Percentiles rank a stretch among this genome's conserved stretches.
Conservation (phyloP, 2,329 filamentous ascomycete genomes). For the Trichoderma sp. region DNA sequence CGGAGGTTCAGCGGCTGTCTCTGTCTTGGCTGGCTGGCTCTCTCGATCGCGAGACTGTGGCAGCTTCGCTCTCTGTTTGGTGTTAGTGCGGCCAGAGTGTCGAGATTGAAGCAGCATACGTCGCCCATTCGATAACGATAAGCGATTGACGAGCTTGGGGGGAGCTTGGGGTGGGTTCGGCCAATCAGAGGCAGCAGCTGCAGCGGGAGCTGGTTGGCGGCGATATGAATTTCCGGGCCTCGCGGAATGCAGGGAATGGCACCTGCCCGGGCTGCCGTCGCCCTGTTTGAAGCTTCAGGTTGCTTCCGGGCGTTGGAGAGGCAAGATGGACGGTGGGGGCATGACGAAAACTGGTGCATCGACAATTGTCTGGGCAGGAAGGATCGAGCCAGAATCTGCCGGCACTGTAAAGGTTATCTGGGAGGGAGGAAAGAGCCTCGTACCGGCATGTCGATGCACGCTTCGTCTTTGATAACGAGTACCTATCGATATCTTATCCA, state of each 20-base stretch:
- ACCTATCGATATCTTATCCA: no score
- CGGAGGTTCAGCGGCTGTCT: constrained; percentile 26
- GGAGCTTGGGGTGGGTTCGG: constrained; percentile 30
- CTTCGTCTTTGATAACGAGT: neutral
- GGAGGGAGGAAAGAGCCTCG: neutral
- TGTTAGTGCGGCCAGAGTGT: constrained; percentile 34
- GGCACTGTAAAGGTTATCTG: neutral
- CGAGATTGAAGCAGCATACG: constrained; percentile 41
- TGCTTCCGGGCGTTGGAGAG: constrained; percentile 1
- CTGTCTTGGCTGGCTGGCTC: constrained; percentile 11
- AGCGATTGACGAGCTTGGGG: constrained; percentile 28
- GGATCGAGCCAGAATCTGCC: constrained; percentile 10
- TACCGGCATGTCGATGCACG: neutral
- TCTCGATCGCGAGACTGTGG: constrained; percentile 28
- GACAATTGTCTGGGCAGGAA: neutral
- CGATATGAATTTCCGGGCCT: constrained; percentile 26
- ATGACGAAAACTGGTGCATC: constrained; percentile 14
- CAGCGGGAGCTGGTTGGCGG: constrained; percentile 2
- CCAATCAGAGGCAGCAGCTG: constrained; percentile 35
- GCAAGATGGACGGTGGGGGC: neutral
- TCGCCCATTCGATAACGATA: constrained; percentile 40
- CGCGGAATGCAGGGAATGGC: neutral
- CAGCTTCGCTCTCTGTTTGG: constrained; percentile 27
- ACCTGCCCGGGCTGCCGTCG: neutral
- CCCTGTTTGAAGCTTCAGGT: constrained; percentile 8